These are phyloP conservation scores for Dendrobium nobile DNA, from an alignment of 106 monocot genomes.

Conservation along the genomic window DNA sequence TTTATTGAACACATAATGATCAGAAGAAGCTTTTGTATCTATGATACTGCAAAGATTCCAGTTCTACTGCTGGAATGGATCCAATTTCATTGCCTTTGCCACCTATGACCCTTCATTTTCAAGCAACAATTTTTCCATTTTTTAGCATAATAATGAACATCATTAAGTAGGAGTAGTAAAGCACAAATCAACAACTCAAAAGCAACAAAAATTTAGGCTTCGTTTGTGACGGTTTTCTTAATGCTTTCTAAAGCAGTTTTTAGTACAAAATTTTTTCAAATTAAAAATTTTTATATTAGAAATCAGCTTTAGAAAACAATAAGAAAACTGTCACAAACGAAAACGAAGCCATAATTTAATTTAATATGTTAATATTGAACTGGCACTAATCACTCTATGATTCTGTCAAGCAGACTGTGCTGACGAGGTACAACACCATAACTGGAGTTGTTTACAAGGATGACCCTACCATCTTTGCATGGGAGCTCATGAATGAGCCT, in stretches of 20 bases:
- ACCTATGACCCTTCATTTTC: no score
- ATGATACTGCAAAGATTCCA: neutral
- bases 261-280: no score
- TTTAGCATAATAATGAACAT: neutral
- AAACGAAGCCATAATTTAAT: no score
- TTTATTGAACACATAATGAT: neutral
- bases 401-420: conserved; percentile 25
- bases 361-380: neutral
- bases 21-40: neutral
- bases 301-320: no score
- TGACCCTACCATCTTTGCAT: conserved; percentile 52
- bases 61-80: neutral
- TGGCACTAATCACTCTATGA: neutral
- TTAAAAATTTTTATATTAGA: no score
- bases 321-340: no score
- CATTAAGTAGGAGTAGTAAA: neutral
- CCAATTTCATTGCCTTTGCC: neutral
- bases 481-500: conserved; percentile 69
- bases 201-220: neutral
- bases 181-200: neutral
- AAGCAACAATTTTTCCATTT: neutral
- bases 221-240: no score
- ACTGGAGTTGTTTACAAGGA: conserved; percentile 49
- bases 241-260: no score
- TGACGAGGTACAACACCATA: conserved; percentile 40